Evolutionary conservation across 176 grass and related monocot genomes (phyloP).

Genomic region (Avena insularis): DNA sequence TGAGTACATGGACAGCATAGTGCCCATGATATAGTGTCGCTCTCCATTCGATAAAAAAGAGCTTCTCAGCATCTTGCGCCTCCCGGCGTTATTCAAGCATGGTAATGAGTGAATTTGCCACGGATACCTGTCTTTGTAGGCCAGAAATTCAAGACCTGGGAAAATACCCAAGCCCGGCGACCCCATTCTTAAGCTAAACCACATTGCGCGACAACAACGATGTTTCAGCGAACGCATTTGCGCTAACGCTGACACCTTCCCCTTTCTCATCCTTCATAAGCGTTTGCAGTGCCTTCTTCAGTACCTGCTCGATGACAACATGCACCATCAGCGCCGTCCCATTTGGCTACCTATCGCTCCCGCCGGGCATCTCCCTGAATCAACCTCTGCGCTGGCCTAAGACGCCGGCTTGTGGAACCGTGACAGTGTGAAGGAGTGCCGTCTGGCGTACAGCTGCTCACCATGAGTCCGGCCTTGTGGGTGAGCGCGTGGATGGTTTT

Average conservation of each 20-base stretch:
- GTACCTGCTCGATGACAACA: slow-evolving; percentile 57
- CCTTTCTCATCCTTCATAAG: slow-evolving; percentile 67
- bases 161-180: slow-evolving; percentile 58
- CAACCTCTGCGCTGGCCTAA: slow-evolving; percentile 43
- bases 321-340: slow-evolving; percentile 73
- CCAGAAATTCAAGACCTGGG: slow-evolving; percentile 71
- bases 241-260: slow-evolving; percentile 58
- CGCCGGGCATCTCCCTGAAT: slow-evolving; percentile 66
- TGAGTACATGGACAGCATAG: slow-evolving; percentile 67
- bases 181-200: slow-evolving; percentile 54
- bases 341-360: too few species aligned
- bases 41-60: slow-evolving; percentile 65
- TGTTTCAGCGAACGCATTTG: too few species aligned
- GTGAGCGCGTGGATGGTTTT: slow-evolving; percentile 58
- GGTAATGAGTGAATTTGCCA: slow-evolving; percentile 73
- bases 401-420: slow-evolving; percentile 52
- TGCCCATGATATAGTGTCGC: slow-evolving; percentile 71
- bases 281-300: slow-evolving; percentile 47
- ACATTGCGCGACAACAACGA: too few species aligned
- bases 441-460: slow-evolving; percentile 67
- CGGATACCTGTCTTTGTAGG: slow-evolving; percentile 56
- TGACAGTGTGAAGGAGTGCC: slow-evolving; percentile 73
- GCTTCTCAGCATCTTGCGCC: slow-evolving; percentile 48
- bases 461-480: slow-evolving; percentile 58
- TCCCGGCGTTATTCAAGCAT: slow-evolving; percentile 71